A percentile compares a stretch with the other conserved stretches of the same genome.
Evolutionary conservation across 306 rosid genomes (phyloP).

Genomic region (Vachellia pachyceras): DNA sequence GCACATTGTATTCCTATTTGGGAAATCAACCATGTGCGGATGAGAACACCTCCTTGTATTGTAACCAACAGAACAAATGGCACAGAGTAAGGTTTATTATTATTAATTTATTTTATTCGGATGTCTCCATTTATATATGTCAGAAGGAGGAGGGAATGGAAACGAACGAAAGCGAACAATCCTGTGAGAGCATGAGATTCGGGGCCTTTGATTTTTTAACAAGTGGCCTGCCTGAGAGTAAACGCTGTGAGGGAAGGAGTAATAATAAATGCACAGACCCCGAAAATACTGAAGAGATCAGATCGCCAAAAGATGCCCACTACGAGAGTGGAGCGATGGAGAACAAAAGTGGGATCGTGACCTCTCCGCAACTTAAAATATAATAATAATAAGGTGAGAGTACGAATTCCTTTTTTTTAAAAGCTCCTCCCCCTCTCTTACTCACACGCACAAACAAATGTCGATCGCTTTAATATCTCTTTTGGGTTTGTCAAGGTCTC

Average conservation of each 20-base stretch:
- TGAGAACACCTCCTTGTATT: neutral
- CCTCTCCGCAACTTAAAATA: slow-evolving; percentile 20
- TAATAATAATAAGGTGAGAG: slow-evolving; percentile 30
- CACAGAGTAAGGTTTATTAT: neutral
- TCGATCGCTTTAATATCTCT: slow-evolving; percentile 29
- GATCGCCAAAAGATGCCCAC: slow-evolving; percentile 63
- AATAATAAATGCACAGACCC: neutral
- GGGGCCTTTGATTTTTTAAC: neutral
- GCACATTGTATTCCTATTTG: slow-evolving; percentile 4
- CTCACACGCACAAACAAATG: neutral
- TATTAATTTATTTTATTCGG: neutral
- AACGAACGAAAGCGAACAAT: neutral
- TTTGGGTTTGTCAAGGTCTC: slow-evolving; percentile 36
- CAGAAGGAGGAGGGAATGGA: neutral
- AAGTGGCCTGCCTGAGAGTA: neutral
- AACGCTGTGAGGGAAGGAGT: slow-evolving; percentile 8
- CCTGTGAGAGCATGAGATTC: neutral
- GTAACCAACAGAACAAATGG: neutral
- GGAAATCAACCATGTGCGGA: slow-evolving; percentile 11
- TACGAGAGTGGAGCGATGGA: slow-evolving; percentile 46
- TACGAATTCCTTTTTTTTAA: slow-evolving; percentile 27
- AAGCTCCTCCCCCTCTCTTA: slow-evolving; percentile 28
- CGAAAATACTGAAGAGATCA: slow-evolving; percentile 31
- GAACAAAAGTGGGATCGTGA: slow-evolving; percentile 51
- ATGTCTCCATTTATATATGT: neutral